Evolutionary conservation across 345 rosid genomes (phyloP).

Genomic region (Hypericum androsaemum): DNA sequence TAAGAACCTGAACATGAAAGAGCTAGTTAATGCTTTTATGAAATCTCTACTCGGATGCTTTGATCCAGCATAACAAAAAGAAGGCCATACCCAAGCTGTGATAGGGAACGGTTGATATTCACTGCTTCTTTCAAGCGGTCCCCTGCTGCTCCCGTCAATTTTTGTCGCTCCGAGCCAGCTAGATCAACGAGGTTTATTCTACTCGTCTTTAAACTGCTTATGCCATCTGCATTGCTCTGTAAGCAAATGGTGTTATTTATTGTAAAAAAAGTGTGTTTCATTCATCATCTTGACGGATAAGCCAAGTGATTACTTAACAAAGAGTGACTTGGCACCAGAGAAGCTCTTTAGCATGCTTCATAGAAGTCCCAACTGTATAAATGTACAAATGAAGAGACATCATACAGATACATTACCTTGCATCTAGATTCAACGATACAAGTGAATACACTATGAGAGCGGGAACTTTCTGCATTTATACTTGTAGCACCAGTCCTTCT

Average conservation of each 20-base stretch:
- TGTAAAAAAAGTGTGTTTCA: no score
- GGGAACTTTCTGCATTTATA: conserved; percentile 95
- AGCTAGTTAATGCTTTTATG: no score
- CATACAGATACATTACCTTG: conserved; percentile 84
- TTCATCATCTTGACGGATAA: no score
- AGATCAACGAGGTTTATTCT: conserved; percentile 91
- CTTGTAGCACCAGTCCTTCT: conserved; percentile 80
- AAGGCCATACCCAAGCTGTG: conserved; percentile 68
- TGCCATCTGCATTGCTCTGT: no score
- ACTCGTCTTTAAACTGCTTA: no score
- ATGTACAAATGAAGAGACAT: conserved; percentile 62
- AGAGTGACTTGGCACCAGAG: no score
- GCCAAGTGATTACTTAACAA: no score
- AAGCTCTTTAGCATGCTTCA: no score
- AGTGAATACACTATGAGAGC: conserved; percentile 95
- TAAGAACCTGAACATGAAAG: no score
- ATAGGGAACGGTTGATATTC: conserved; percentile 83
- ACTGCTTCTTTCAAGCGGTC: conserved; percentile 98
- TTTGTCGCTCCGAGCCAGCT: conserved; percentile 99
- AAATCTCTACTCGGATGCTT: conserved; percentile 1
- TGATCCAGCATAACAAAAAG: conserved; percentile 12
- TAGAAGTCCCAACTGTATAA: no score
- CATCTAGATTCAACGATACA: conserved; percentile 71
- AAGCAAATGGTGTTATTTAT: no score
- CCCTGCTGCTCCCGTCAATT: conserved; percentile 96